Evolutionary conservation across 148 eudicot genomes (phyloP).

Genomic region (Limonium bicolor): DNA sequence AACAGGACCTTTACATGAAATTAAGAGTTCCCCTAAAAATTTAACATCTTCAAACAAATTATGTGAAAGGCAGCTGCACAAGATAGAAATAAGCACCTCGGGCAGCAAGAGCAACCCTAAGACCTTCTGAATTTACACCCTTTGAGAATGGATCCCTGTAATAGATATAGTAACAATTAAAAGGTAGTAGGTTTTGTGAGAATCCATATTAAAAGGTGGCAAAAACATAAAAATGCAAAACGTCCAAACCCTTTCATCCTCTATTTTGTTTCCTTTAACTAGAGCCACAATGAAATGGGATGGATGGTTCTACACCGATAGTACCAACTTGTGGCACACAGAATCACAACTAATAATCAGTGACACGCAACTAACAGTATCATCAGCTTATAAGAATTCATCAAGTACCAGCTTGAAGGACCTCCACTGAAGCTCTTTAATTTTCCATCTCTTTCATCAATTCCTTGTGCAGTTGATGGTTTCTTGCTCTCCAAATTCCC

Average conservation of each 20-base stretch:
- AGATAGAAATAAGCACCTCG: conserved; percentile 10
- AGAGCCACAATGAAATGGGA: no score
- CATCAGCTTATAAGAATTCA: conserved; percentile 1
- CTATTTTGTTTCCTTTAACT: not conserved
- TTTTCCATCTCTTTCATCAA: conserved; percentile 18
- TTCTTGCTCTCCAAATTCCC: no score
- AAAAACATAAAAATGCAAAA: not conserved
- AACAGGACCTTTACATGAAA: not conserved
- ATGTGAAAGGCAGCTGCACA: not conserved
- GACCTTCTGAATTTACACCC: conserved; percentile 27
- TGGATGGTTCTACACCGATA: no score
- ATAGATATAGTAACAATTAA: not conserved
- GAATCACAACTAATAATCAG: not conserved
- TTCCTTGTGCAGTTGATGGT: conserved; percentile 3
- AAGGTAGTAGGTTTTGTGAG: not conserved
- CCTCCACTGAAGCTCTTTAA: conserved; percentile 21
- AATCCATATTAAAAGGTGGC: not conserved
- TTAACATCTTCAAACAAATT: conserved; percentile 3
- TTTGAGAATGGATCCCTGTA: conserved; percentile 76
- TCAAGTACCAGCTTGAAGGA: conserved; percentile 44
- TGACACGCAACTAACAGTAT: not conserved
- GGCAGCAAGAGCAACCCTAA: conserved; percentile 28
- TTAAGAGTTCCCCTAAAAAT: not conserved
- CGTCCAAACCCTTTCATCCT: not conserved
- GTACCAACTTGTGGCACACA: no score